A percentile compares a stretch with the other conserved stretches of the same genome.
phyloP scores from a whole-genome alignment of 441 rosid species.

The Populus trichocarpa region DNA sequence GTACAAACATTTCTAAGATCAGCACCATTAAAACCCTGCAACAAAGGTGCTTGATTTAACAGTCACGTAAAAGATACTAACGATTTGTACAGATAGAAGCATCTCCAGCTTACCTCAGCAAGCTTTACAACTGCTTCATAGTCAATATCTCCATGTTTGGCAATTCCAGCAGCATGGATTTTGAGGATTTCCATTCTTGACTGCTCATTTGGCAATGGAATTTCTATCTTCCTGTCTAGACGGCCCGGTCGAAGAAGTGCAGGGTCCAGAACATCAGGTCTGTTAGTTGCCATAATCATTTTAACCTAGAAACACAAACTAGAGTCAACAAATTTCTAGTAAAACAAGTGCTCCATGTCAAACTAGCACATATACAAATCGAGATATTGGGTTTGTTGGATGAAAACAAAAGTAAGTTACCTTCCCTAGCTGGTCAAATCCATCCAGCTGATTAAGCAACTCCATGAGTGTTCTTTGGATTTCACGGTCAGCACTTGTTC shows the following conservation, averaged over 20 bases:
- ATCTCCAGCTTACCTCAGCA: constrained; percentile 63
- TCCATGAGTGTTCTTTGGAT: constrained; percentile 98
- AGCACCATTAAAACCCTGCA: constrained; percentile 94
- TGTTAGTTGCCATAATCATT: constrained; percentile 94
- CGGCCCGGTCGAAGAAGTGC: constrained; percentile 89
- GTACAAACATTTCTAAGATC: constrained; percentile 96
- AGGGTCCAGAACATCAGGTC: constrained; percentile 88
- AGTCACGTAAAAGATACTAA: background rate
- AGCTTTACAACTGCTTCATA: constrained; percentile 31
- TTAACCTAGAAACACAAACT: constrained; percentile 49
- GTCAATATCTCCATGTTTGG: constrained; percentile 96
- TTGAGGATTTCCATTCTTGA: constrained; percentile 97
- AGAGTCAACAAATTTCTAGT: background rate
- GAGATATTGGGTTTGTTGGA: background rate
- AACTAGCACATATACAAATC: background rate
- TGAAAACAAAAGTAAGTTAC: constrained; percentile 25
- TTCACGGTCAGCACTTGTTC: constrained; percentile 99
- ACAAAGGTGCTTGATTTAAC: constrained; percentile 3
- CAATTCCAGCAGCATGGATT: constrained; percentile 94
- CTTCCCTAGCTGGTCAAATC: constrained; percentile 96
- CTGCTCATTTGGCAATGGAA: constrained; percentile 95
- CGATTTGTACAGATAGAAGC: background rate
- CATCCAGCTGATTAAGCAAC: constrained; percentile 96
- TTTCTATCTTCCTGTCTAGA: constrained; percentile 79
- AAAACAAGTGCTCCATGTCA: background rate